Base-by-base conservation (phyloP, 495 filamentous ascomycete genomes). In the Lasiosphaeris hirsuta region DNA sequence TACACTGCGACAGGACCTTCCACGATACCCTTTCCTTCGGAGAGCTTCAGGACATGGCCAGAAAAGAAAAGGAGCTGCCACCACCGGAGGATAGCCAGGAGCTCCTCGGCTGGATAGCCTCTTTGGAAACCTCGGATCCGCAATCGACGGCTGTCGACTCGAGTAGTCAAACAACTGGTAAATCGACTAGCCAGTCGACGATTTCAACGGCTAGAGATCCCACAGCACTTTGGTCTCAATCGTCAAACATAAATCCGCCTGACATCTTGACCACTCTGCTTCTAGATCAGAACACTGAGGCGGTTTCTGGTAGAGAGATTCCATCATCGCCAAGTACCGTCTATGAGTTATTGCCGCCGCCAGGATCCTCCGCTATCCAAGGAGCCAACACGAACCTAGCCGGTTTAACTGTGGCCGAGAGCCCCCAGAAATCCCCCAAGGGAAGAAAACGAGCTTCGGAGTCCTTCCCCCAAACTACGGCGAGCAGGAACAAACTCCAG, bases 71-170 rank as follows among this genome's bases (percentile, higher is more conserved):
- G n/a, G 60, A 67, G 23, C 45, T 58, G 23, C 62, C 69, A 0
- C 58, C 67, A 1, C 57, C 66, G 0, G 74, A 74, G 13, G 59
- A 81, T 33, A 72, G 71, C n/a, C 71, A 82, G 34, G 79, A 86
- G 59, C 69, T 79, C 60, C 70, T 72, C 2, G 57, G 71, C 1
- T 89, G 85, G 84, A 66, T 77, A 30, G 73, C 78, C 10, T 79
- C 77, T 7, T 62, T 89, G 10, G 78, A 82, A 51, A 59, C 63
- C 39, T 72, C 78, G 1, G 79, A 80, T 48, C 69, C 71, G 7
- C 54, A 62, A 3, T 58, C 63, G n/a, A 51, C 67, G 30, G 40
- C 60, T 3, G 60, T 67, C 8, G 72, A 76, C 44, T 57, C 30
- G 0, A 39, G 41, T 19, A 65, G 41, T 30, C 53, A 56, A 18